Conservation (phyloP, 2,329 filamentous ascomycete species). For the Pezicula carpinea region DNA sequence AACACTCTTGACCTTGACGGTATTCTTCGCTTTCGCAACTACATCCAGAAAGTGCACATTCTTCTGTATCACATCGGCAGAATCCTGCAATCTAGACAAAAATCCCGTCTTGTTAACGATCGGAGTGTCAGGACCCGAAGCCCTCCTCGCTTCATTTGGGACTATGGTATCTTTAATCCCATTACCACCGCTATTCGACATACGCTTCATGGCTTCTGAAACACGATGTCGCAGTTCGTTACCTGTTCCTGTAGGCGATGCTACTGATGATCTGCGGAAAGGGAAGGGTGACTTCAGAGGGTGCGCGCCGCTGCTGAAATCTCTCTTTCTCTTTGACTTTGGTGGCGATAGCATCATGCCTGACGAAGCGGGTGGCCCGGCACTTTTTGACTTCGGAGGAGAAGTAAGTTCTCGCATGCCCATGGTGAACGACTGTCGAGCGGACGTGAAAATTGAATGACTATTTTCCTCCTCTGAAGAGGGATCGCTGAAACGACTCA, state of each 20-base stretch:
- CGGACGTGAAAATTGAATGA: neutral
- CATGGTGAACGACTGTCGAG: slow-evolving; percentile 1
- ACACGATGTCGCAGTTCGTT: slow-evolving; percentile 4
- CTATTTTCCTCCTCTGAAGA: neutral
- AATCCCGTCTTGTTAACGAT: slow-evolving; percentile 9
- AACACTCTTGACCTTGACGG: slow-evolving; percentile 6
- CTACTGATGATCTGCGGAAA: slow-evolving; percentile 5
- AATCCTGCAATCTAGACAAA: slow-evolving; percentile 4
- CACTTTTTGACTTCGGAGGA: neutral
- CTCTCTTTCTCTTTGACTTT: slow-evolving; percentile 3
- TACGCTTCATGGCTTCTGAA: slow-evolving; percentile 11
- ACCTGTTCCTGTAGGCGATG: neutral
- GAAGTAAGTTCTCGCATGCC: slow-evolving; percentile 1
- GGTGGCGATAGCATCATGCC: neutral
- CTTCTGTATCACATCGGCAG: slow-evolving; percentile 9
- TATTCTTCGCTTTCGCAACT: slow-evolving; percentile 15
- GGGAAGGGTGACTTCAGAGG: slow-evolving; percentile 17
- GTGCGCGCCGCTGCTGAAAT: slow-evolving; percentile 12
- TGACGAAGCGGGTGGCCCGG: neutral
- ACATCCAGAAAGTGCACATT: slow-evolving; percentile 13
- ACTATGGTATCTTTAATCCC: slow-evolving; percentile 4
- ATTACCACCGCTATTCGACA: slow-evolving; percentile 4
- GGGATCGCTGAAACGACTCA: neutral
- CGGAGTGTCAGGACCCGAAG: slow-evolving; percentile 15
- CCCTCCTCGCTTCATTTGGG: slow-evolving; percentile 9